Base-by-base conservation (phyloP, 352 stramenopile genomes). In the Detonula confervacea region DNA sequence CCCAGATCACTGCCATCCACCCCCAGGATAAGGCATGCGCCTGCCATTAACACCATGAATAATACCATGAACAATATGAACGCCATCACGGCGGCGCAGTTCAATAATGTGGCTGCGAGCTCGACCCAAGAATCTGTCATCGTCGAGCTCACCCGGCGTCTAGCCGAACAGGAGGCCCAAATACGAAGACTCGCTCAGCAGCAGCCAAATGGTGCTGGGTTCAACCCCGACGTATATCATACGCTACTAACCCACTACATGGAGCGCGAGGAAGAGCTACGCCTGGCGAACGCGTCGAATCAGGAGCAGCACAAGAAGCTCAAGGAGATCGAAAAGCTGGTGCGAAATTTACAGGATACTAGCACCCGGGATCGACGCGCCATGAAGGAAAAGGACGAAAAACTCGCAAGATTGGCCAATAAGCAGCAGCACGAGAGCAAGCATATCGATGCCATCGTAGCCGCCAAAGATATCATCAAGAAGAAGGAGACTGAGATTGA, bases 51-150 rank as follows among this genome's bases (percentile, higher is more conserved):
- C n/a, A n/a, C n/a, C n/a, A n/a, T n/a, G n/a, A n/a, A n/a, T n/a
- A n/a, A n/a, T n/a, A n/a, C n/a, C n/a, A n/a, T n/a, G n/a, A n/a
- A n/a, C n/a, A n/a, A n/a, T n/a, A n/a, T n/a, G n/a, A n/a, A n/a
- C n/a, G n/a, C n/a, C n/a, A n/a, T n/a, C 4, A 49, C 39, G 39
- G 39, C 11, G 51, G 9, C 29, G 47, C 24, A 5, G 24, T 7
- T 9, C 51, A n/a, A n/a, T n/a, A n/a, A n/a, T 4, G 52, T 57
- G 16, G 62, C 9, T 6, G 47, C 27, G 6, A 56, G 20, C 18
- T 55, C 20, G 14, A 46, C 54, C 22, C 68, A 77, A 54, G 33
- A 77, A 44, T 49, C 39, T 24, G 62, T 59, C 33, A 78, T 83
- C 18, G 8, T 55, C 24, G 67, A 83, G 39, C 54, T 83, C 12